Conservation (phyloP, 179 eudicot species). For the Monotropa hypopitys region DNA sequence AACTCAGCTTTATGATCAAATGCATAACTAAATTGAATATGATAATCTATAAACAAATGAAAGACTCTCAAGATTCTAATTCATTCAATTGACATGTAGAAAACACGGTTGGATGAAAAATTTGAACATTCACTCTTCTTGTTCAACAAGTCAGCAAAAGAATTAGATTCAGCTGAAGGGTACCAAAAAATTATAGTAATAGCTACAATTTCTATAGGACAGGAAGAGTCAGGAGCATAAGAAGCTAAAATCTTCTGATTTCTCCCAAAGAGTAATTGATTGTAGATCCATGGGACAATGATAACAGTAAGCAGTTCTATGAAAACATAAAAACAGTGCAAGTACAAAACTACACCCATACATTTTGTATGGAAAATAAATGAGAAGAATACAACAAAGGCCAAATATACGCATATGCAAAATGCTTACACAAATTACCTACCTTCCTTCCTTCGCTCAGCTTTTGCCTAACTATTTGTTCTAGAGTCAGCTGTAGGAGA, state of each 20-base stretch:
- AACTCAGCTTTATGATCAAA: not conserved
- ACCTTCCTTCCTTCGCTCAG: slow-evolving; percentile 94
- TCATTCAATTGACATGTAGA: no score
- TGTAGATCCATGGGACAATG: not conserved
- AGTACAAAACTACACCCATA: no score
- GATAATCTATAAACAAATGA: not conserved
- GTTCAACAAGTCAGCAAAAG: not conserved
- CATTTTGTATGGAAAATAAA: not conserved
- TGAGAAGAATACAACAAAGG: not conserved
- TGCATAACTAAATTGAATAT: not conserved
- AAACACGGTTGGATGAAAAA: no score
- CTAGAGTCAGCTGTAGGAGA: slow-evolving; percentile 61
- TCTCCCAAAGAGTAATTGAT: not conserved
- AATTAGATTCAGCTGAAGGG: not conserved
- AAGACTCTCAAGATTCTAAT: not conserved
- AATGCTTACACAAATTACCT: slow-evolving; percentile 32
- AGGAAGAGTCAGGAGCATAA: not conserved
- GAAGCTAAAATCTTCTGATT: not conserved
- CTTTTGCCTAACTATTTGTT: slow-evolving; percentile 78
- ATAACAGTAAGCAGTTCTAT: not conserved
- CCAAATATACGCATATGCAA: not conserved
- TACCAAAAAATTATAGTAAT: not conserved
- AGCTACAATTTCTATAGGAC: not conserved
- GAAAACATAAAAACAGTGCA: not conserved
- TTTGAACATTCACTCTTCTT: no score